These are phyloP conservation scores for Peniophora sp. DNA, from an alignment of 1,284 basidiomycete genomes.

Conservation along the genomic window DNA sequence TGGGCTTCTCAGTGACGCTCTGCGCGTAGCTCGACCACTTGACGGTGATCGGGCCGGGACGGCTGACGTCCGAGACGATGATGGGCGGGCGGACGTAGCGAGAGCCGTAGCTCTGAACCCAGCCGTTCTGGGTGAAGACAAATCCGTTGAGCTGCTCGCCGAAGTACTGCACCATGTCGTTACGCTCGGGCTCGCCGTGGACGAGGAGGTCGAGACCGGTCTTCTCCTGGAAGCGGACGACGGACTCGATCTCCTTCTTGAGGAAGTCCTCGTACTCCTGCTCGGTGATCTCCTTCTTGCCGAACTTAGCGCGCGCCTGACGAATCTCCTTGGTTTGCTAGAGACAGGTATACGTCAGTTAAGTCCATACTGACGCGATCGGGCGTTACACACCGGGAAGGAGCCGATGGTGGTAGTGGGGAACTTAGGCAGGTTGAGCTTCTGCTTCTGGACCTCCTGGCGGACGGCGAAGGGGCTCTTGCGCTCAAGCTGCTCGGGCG, in stretches of 20 bases:
- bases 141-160: constrained; percentile 96
- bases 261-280: constrained; percentile 97
- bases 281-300: constrained; percentile 86
- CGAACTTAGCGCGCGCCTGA: constrained; percentile 88
- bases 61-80: constrained; percentile 97
- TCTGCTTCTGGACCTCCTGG: constrained; percentile 84
- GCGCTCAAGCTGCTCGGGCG: constrained; percentile 82
- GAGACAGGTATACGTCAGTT: constrained; percentile 4
- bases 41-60: constrained; percentile 91
- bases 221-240: constrained; percentile 95
- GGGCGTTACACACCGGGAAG: constrained; percentile 65
- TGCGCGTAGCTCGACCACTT: constrained; percentile 97
- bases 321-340: constrained; percentile 99
- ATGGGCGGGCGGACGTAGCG: constrained; percentile 99
- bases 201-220: constrained; percentile 96
- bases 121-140: constrained; percentile 96
- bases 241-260: constrained; percentile 93
- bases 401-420: constrained; percentile 99
- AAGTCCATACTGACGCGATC: constrained; percentile 2
- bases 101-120: constrained; percentile 98
- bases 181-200: constrained; percentile 98
- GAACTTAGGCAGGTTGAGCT: constrained; percentile 92
- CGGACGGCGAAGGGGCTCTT: constrained; percentile 87
- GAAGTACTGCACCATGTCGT: constrained; percentile 99
- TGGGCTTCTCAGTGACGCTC: constrained; percentile 87